Evolutionary conservation across 257 asterid species (phyloP).

Genomic region (Solanum corneliomulleri): DNA sequence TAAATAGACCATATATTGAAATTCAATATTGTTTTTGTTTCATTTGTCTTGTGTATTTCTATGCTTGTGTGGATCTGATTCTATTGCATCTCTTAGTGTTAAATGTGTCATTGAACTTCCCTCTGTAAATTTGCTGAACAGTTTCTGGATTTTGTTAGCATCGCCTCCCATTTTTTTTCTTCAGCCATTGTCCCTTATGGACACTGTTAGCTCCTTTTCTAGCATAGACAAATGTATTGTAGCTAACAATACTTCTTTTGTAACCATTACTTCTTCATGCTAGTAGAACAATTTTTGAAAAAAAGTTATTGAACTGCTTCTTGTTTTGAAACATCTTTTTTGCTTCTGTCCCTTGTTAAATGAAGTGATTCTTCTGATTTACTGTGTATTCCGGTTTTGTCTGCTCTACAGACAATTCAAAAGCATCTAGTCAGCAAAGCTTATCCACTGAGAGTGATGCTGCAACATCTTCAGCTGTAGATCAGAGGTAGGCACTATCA

Average conservation of each 20-base stretch:
- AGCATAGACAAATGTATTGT: background rate
- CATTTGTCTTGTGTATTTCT: background rate
- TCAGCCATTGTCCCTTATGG: background rate
- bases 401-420: slow-evolving; percentile 52
- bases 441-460: slow-evolving; percentile 30
- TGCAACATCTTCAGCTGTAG: slow-evolving; percentile 39
- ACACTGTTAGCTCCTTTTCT: background rate
- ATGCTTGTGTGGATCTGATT: background rate
- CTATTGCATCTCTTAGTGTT: background rate
- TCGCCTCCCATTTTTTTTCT: background rate
- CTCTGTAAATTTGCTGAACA: background rate
- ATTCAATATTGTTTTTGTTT: background rate
- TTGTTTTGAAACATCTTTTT: background rate
- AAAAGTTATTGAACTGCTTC: background rate
- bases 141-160: background rate
- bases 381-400: slow-evolving; percentile 6
- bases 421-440: slow-evolving; percentile 44
- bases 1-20: background rate
- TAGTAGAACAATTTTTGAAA: background rate
- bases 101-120: background rate
- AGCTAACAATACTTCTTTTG: background rate
- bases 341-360: background rate
- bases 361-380: background rate
- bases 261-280: background rate
- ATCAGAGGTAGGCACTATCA: slow-evolving; percentile 37